Base-by-base conservation (phyloP, 805 yeast genomes). In the Metschnikowia noctiluminum region DNA sequence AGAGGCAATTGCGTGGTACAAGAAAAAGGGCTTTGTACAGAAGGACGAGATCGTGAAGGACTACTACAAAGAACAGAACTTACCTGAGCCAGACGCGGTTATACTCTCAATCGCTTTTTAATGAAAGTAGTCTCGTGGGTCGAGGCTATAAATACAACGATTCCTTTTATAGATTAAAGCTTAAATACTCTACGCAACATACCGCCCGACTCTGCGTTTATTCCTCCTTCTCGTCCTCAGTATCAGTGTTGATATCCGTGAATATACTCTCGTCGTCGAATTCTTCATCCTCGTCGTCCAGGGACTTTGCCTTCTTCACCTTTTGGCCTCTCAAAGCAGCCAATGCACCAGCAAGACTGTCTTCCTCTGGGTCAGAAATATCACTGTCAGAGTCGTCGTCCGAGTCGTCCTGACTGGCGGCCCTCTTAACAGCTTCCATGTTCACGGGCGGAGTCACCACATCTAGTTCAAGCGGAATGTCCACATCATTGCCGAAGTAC, bases 401-500 rank as follows among this genome's bases (percentile, higher is more conserved):
- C 3, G 61, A 67, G 2, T 65, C 71, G 12, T 61, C 65, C 6
- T 54, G 60, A 13, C 71, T 78, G n/a, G 50, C 51, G 13, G 65
- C 71, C 35, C 42, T 52, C 38, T 54, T 56, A 36, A 56, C 54
- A 8, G 55, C 59, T 45, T 57, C 47, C 42, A 54, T 42, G 47
- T 59, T 47, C 53, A 48, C 40, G 49, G 84, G 79, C 1, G 61
- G 59, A 21, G 80, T 75, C 57, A 79, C 74, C 34, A 91, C 96
- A n/a, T 78, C 73, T 84, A 91, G 78, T 26, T 71, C 70, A 42
- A 89, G 67, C 9, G 91, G 85, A 52, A 84, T 77, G 55, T 85
- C 89, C 26, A 89, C 64, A 63, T 92, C 97, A 15, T 80, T 69
- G 6, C 96, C 96, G 64, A 88, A 89, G 65, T 89, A 91, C 40